These are phyloP conservation scores for Rhododendron ferrugineum DNA, from an alignment of 148 eudicot genomes.

Conservation along the genomic window DNA sequence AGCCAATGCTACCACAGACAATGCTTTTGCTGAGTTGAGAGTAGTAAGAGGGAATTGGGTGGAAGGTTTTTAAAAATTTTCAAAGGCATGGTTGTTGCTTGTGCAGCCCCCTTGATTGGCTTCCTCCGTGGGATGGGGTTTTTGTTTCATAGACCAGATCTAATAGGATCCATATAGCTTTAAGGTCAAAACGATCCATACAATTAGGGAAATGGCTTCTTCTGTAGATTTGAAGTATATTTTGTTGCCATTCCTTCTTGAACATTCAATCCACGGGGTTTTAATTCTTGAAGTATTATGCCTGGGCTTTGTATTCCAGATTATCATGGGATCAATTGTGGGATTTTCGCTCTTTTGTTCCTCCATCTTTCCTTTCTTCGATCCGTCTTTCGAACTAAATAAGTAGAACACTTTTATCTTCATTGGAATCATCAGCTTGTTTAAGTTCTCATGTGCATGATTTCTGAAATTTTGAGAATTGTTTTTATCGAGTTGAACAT, in stretches of 20 bases:
- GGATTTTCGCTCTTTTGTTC: too few relatives aligned
- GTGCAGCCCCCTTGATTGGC: not conserved
- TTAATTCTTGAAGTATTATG: not conserved
- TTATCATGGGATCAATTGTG: conserved; percentile 11
- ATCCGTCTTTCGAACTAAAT: too few relatives aligned
- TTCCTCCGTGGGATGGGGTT: not conserved
- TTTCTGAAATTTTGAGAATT: not conserved
- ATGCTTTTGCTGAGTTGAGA: not conserved
- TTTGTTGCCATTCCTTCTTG: not conserved
- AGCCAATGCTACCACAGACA: not conserved
- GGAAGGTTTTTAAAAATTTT: not conserved
- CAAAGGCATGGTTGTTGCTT: not conserved
- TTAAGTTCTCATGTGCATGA: too few relatives aligned
- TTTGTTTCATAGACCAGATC: not conserved
- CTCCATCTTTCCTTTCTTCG: too few relatives aligned
- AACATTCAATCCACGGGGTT: not conserved
- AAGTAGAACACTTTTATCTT: too few relatives aligned
- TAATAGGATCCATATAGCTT: not conserved
- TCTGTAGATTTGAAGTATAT: not conserved
- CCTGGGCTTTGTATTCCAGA: conserved; percentile 37
- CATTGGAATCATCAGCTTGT: not conserved
- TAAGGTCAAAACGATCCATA: not conserved
- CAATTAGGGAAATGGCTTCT: not conserved
- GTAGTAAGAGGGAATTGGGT: not conserved
- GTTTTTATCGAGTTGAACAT: not conserved